Conservation (phyloP, 768 basidiomycete genomes). For the Nidularia pulvinata region DNA sequence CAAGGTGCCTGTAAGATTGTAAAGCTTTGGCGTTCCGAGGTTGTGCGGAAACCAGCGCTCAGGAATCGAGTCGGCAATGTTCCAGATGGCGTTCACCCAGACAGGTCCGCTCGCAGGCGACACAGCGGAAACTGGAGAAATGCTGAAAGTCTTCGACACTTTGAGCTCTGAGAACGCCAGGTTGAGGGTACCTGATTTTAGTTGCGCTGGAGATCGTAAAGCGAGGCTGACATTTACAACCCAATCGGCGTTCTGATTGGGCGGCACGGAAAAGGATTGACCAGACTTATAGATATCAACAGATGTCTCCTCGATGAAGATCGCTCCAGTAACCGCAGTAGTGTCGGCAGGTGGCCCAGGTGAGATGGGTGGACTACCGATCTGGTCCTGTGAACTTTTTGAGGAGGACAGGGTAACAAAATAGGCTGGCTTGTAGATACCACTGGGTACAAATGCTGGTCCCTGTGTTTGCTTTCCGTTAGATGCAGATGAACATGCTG, state of each 20-base stretch:
- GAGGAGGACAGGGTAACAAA: constrained; percentile 36
- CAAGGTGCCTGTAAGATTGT: constrained; percentile 46
- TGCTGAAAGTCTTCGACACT: constrained; percentile 24
- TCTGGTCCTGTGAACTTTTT: constrained; percentile 8
- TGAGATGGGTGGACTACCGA: constrained; percentile 16
- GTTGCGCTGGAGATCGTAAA: constrained; percentile 36
- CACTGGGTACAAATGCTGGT: constrained; percentile 56
- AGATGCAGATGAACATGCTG: background rate
- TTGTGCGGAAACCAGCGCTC: constrained; percentile 56
- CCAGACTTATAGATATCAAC: constrained; percentile 57
- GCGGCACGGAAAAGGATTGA: constrained; percentile 39
- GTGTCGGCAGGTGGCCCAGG: constrained; percentile 17
- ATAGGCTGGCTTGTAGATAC: constrained; percentile 56
- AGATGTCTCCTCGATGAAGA: constrained; percentile 52
- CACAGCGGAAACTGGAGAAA: constrained; percentile 21
- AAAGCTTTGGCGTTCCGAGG: constrained; percentile 53
- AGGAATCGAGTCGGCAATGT: constrained; percentile 41
- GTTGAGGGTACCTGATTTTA: constrained; percentile 30
- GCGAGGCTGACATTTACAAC: constrained; percentile 52
- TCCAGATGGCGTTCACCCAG: constrained; percentile 43
- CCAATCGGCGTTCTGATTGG: constrained; percentile 51
- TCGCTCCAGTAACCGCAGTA: constrained; percentile 12
- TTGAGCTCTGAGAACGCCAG: constrained; percentile 48
- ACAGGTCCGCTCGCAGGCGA: constrained; percentile 22
- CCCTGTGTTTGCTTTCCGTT: constrained; percentile 28